phyloP scores from a whole-genome alignment of 2,329 filamentous ascomycete species.

The Colletotrichum euphorbiae region DNA sequence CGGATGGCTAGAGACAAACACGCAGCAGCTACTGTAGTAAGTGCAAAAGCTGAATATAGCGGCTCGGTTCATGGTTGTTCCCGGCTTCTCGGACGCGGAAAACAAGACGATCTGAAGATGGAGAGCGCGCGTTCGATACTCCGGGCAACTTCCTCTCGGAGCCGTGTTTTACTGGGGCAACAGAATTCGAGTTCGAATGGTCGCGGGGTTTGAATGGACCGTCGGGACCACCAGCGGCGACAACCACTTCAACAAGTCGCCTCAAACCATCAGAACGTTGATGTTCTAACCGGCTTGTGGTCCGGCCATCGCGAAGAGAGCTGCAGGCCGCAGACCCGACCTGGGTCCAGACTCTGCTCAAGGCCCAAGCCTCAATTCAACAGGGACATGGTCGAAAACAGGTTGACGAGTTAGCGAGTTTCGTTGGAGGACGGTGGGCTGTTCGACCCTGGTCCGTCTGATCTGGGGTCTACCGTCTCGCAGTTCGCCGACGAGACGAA shows the following conservation, averaged over 20 bases:
- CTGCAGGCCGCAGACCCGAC: neutral
- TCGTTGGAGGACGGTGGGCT: neutral
- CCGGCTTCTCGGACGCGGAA: neutral
- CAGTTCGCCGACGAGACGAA: slow-evolving; percentile 38
- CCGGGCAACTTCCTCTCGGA: slow-evolving; percentile 24
- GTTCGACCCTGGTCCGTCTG: slow-evolving; percentile 21
- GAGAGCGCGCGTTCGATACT: slow-evolving; percentile 1
- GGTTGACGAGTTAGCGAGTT: too few relatives aligned
- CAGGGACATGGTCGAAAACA: too few relatives aligned
- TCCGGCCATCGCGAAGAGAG: too few relatives aligned
- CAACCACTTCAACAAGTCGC: neutral
- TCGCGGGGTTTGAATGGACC: neutral
- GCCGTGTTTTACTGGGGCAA: slow-evolving; percentile 35
- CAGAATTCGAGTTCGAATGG: slow-evolving; percentile 11
- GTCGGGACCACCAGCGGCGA: slow-evolving; percentile 2
- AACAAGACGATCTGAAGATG: slow-evolving; percentile 18
- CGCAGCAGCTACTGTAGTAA: neutral
- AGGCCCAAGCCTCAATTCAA: too few relatives aligned
- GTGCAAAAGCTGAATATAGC: slow-evolving; percentile 6
- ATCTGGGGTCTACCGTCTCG: slow-evolving; percentile 34
- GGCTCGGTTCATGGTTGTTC: slow-evolving; percentile 19
- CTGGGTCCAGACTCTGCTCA: neutral
- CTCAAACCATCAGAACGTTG: slow-evolving; percentile 5
- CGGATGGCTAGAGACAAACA: slow-evolving; percentile 20
- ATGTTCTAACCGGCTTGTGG: neutral